phyloP scores from a whole-genome alignment of 805 yeast genomes.

The Kazachstania africana region DNA sequence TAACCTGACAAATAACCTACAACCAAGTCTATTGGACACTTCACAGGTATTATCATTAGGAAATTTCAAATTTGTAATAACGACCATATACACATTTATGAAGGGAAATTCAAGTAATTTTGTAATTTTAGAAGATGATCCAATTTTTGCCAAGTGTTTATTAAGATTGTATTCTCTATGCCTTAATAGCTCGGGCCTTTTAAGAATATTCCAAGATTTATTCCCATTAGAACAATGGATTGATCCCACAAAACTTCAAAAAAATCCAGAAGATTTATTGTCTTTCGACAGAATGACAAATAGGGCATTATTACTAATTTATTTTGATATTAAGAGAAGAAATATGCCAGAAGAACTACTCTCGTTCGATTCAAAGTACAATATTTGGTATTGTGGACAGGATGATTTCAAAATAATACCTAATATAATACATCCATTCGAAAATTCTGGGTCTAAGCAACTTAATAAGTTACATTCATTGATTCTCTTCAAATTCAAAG shows the following conservation, averaged over 20 bases:
- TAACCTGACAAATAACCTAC: constrained; percentile 5
- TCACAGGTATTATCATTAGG: constrained; percentile 6
- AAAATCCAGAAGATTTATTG: not conserved
- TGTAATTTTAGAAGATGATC: constrained; percentile 3
- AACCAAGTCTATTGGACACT: not conserved
- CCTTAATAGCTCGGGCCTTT: not conserved
- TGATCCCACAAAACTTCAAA: constrained; percentile 1
- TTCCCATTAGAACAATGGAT: constrained; percentile 15
- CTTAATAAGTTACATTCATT: constrained; percentile 13
- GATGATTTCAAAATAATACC: constrained; percentile 2
- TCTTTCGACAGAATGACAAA: constrained; percentile 6
- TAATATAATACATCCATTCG: constrained; percentile 7
- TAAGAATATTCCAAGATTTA: constrained; percentile 6
- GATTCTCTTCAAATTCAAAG: constrained; percentile 5
- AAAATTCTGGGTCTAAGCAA: constrained; percentile 7
- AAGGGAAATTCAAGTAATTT: constrained; percentile 1
- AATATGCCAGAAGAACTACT: constrained; percentile 1
- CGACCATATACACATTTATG: constrained; percentile 8
- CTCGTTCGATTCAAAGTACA: constrained; percentile 2
- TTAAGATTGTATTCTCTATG: constrained; percentile 15
- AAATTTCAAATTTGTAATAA: constrained; percentile 12
- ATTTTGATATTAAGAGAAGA: constrained; percentile 16
- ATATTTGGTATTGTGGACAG: constrained; percentile 7
- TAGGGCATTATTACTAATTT: constrained; percentile 11
- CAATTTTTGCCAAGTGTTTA: constrained; percentile 11